Conservation (phyloP, 164 flowering plant genomes). For the grape (Vitis vinifera) region ASM3070453v1 NC_081812.1:19175001-19175500, state of each 20-base stretch:
- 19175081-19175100: too few species aligned
- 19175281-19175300: slow-evolving; percentile 3
- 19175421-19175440: slow-evolving; percentile 98
- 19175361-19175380: slow-evolving; percentile 6
- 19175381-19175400: not conserved
- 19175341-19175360: not conserved
- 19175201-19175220: too few species aligned
- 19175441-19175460: slow-evolving; percentile 57
- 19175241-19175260: too few species aligned
- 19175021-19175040: not conserved
- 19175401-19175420: slow-evolving; percentile 89
- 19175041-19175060: too few species aligned
- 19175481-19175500: slow-evolving; percentile 22
- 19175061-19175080: too few species aligned
- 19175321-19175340: too few species aligned
- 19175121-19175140: not conserved
- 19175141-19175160: not conserved
- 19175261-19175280: not conserved
- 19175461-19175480: slow-evolving; percentile 47
- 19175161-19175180: not conserved
- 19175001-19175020: not conserved
- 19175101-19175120: not conserved
- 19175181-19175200: too few species aligned
- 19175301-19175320: not conserved
- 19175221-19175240: too few species aligned